These are phyloP conservation scores for Solanum virginianum DNA, from an alignment of 257 asterid genomes.

Conservation along the genomic window DNA sequence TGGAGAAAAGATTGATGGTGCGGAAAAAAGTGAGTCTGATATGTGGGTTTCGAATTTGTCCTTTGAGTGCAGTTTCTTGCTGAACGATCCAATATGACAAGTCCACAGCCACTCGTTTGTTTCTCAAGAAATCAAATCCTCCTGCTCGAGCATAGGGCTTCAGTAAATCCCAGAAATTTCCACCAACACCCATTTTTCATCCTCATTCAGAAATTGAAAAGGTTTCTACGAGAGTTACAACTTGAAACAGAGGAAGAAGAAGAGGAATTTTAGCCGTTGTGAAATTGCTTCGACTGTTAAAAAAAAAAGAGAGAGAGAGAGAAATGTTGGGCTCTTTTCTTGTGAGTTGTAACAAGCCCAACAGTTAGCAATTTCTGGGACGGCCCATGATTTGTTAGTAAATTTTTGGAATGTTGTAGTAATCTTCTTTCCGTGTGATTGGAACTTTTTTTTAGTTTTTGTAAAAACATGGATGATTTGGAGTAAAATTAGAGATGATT, in stretches of 20 bases:
- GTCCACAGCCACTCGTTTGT: slow-evolving; percentile 93
- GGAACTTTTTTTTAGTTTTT: too few relatives aligned
- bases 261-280: not conserved
- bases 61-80: slow-evolving; percentile 82
- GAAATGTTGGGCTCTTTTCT: not conserved
- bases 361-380: not conserved
- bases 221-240: not conserved
- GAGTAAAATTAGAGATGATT: too few relatives aligned
- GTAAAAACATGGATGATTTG: too few relatives aligned
- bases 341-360: not conserved
- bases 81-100: slow-evolving; percentile 93
- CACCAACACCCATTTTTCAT: slow-evolving; percentile 77
- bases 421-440: too few relatives aligned
- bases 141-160: slow-evolving; percentile 62
- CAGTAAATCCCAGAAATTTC: slow-evolving; percentile 92
- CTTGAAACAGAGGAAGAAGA: not conserved
- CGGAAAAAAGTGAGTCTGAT: slow-evolving; percentile 76
- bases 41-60: slow-evolving; percentile 54
- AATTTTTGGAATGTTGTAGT: not conserved
- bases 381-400: not conserved
- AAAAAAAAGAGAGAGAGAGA: not conserved
- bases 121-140: slow-evolving; percentile 83
- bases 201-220: not conserved
- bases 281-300: not conserved
- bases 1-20: slow-evolving; percentile 69